Conservation (phyloP, 78 protist species). For the Pigoraptor vietnamica region DNA sequence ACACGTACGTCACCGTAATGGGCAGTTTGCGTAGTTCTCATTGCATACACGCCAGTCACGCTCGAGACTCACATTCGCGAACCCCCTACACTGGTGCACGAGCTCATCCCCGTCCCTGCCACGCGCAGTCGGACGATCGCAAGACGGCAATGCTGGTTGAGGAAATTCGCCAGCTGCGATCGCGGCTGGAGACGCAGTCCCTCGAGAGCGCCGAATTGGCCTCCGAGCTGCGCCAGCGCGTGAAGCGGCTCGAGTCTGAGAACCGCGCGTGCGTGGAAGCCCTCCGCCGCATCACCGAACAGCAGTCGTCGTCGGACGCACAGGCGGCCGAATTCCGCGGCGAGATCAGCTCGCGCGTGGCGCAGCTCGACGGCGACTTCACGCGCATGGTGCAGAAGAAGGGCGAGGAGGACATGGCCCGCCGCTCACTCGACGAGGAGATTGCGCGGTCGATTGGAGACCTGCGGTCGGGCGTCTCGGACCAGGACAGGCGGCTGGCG, state of each 20-base stretch:
- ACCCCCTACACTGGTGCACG: background rate
- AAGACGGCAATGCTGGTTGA: background rate
- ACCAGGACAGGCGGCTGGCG: background rate
- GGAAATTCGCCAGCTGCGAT: background rate
- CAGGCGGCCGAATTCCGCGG: background rate
- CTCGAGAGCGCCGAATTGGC: background rate
- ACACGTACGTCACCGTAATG: too few species aligned
- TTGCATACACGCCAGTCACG: too few species aligned
- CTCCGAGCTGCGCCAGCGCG: background rate
- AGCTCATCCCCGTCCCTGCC: background rate
- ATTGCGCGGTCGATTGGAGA: background rate
- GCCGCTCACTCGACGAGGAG: background rate
- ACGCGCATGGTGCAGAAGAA: background rate
- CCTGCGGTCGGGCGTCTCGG: background rate
- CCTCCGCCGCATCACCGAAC: background rate
- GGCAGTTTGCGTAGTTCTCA: too few species aligned
- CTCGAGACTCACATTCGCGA: background rate
- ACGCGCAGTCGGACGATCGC: background rate
- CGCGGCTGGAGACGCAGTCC: background rate
- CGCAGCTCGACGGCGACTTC: background rate
- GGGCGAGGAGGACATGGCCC: background rate
- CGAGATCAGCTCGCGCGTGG: background rate
- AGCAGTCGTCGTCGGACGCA: background rate
- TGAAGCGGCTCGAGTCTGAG: background rate
- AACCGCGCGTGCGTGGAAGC: background rate